Evolutionary conservation across 2,329 filamentous ascomycete species (phyloP), one percentile per base, ranked within the genome.

Genomic region (Metarhizium sp.): DNA sequence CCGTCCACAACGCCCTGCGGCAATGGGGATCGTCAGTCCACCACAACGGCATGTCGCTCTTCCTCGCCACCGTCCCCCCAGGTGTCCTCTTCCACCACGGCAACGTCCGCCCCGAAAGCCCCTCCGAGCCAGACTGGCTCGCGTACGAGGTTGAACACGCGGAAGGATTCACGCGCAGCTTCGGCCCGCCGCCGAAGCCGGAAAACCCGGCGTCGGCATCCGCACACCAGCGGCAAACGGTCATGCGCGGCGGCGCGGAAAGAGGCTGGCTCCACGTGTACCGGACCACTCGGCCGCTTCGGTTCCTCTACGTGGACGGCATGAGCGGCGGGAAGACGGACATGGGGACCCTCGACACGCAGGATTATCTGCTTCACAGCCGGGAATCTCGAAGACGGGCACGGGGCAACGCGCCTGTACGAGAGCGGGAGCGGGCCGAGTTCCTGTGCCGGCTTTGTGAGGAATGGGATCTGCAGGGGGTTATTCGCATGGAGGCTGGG

Each of bases 111-210:
- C 58, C 68, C 0, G 67, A 75, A 2, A 69, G 70, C 0, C 69
- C 83, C 1, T 73, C 69, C 8, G 78, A 76, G 0, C 76, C 75
- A 13, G 77, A 84, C 59, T 85, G 81, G 80, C 69, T 86, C 2
- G 82, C 82, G 0, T 85, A 84, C 60, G 82, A 85, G 63, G 77
- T 81, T 4, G 81, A 85, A 58, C 82, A 85, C 70, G 80, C 82
- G 0, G 67, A 81, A 56, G 64, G 75, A 6, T 85, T 86, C 65
- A 78, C 80, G 4, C 61, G 58, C 13, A 25, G 42, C 42, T 25
- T 20, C 42, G 16, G 18, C 4, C 16, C 6, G 32, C 45, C 45
- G 11, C 45, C 25, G 18, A 14, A 8, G 30, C 18, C 20, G 20
- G 2, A 48, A 2, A 30, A 11, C 5, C 45, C 20, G 5, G 18